phyloP scores from a whole-genome alignment of 305 asterid genomes.

The Fraxinus platypoda region DNA sequence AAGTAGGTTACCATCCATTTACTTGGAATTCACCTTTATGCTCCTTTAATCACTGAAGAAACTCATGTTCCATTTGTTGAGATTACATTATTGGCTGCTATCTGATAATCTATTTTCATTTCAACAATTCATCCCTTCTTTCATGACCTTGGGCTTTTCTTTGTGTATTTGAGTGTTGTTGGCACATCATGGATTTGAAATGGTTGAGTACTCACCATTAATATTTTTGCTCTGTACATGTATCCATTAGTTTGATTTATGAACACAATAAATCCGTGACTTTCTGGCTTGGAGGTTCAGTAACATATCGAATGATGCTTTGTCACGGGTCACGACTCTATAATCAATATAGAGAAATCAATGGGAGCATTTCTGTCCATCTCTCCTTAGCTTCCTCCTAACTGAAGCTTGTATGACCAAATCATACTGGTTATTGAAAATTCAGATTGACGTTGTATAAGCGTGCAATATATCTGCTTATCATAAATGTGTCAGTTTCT shows the following conservation, averaged over 20 bases:
- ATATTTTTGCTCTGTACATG: neutral
- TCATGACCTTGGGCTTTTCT: neutral
- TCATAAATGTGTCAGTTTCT: neutral
- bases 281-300: neutral
- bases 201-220: neutral
- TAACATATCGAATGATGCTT: neutral
- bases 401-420: neutral
- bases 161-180: neutral
- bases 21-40: neutral
- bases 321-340: neutral
- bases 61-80: neutral
- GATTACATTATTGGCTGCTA: neutral
- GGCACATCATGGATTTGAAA: conserved; percentile 4
- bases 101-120: conserved; percentile 2
- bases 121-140: neutral
- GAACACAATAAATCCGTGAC: neutral
- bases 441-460: neutral
- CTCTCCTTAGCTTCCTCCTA: neutral
- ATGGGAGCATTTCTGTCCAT: neutral
- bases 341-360: neutral
- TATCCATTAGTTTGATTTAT: neutral
- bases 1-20: conserved; percentile 46
- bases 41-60: conserved; percentile 7
- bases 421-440: neutral
- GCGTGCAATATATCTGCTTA: neutral